These are phyloP conservation scores for Helotiales sp. DNA, from an alignment of 2,329 filamentous ascomycete genomes.

Conservation along the genomic window DNA sequence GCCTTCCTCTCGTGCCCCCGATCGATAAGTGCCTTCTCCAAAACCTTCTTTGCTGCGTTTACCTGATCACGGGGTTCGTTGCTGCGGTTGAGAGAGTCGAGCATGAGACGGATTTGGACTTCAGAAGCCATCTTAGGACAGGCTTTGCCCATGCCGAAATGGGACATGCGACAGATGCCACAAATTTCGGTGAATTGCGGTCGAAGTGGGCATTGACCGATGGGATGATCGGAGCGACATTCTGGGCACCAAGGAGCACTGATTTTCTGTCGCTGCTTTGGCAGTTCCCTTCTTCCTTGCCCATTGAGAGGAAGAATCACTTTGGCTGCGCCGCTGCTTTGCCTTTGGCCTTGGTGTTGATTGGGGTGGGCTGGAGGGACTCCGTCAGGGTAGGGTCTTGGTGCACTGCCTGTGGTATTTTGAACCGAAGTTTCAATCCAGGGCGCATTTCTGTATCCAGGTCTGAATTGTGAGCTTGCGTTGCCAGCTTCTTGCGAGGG, in stretches of 20 bases:
- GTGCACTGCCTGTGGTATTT: background rate
- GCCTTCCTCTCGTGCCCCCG: conserved; percentile 2
- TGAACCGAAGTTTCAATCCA: background rate
- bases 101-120: conserved; percentile 65
- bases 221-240: conserved; percentile 58
- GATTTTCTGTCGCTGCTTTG: background rate
- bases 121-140: conserved; percentile 69
- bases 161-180: conserved; percentile 66
- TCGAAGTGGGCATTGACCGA: conserved; percentile 66
- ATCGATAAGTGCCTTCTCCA: conserved; percentile 14
- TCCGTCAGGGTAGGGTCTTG: background rate
- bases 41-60: conserved; percentile 38
- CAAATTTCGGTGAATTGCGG: conserved; percentile 64
- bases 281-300: background rate
- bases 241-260: conserved; percentile 52
- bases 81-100: conserved; percentile 64
- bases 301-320: background rate
- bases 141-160: conserved; percentile 58
- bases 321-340: background rate
- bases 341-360: conserved; percentile 1
- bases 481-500: background rate
- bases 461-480: conserved; percentile 1
- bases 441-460: background rate
- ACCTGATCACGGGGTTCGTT: conserved; percentile 59
- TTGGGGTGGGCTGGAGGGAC: background rate